phyloP scores from a whole-genome alignment of 2,329 filamentous ascomycete species.

The Aotearoamyces nothofagi region DNA sequence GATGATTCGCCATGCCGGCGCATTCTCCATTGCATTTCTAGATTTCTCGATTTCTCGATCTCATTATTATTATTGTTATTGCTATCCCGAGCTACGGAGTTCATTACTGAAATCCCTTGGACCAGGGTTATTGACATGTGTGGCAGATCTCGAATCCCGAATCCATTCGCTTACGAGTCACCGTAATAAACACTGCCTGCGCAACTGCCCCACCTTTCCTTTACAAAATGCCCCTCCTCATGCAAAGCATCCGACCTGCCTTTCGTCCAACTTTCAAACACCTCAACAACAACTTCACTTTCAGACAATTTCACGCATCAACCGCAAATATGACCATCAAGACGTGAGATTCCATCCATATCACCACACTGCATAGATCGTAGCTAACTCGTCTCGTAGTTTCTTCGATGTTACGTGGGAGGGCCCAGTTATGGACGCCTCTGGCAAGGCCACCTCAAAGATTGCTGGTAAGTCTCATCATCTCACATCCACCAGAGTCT shows the following conservation, averaged over 20 bases:
- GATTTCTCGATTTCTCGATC: too few relatives aligned
- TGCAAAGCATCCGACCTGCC: slow-evolving; percentile 15
- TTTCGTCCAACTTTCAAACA: slow-evolving; percentile 21
- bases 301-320: slow-evolving; percentile 47
- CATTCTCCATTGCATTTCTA: too few relatives aligned
- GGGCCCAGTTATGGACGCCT: slow-evolving; percentile 53
- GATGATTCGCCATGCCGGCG: too few relatives aligned
- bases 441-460: slow-evolving; percentile 34
- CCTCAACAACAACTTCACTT: slow-evolving; percentile 18
- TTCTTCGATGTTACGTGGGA: slow-evolving; percentile 64
- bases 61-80: too few relatives aligned
- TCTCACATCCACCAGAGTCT: too few relatives aligned
- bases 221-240: slow-evolving; percentile 22
- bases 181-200: slow-evolving; percentile 5
- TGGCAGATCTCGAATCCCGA: neutral
- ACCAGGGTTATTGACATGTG: neutral
- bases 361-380: too few relatives aligned
- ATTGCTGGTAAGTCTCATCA: slow-evolving; percentile 51
- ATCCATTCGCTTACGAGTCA: slow-evolving; percentile 5
- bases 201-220: slow-evolving; percentile 30
- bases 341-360: slow-evolving; percentile 49
- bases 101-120: too few relatives aligned
- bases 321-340: slow-evolving; percentile 61
- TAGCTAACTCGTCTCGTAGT: too few relatives aligned
- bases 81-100: too few relatives aligned